Conservation (phyloP, 106 monocot genomes). For the Dactylorhiza incarnata region DNA sequence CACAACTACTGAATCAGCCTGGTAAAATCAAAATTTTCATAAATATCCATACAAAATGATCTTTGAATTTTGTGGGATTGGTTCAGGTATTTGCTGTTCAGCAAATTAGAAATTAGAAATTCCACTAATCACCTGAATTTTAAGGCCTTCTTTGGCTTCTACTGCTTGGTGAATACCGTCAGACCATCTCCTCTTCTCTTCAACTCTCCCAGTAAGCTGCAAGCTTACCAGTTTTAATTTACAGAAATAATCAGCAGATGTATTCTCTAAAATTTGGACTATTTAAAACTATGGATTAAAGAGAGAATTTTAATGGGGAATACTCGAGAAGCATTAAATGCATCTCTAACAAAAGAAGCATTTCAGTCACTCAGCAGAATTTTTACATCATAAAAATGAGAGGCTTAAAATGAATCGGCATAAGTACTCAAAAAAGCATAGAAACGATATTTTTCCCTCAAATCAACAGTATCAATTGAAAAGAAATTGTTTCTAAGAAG, state of each 20-base stretch:
- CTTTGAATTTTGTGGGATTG: not conserved
- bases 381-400: not conserved
- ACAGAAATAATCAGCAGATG: not conserved
- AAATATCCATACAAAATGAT: not conserved
- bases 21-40: constrained; percentile 12
- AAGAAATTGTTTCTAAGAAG: not conserved
- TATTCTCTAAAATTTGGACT: not conserved
- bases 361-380: not conserved
- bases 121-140: constrained; percentile 59
- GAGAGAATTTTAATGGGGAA: not conserved
- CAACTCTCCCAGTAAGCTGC: constrained; percentile 98
- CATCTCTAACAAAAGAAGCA: not conserved
- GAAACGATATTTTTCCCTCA: not conserved
- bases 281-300: not conserved
- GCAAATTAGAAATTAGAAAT: constrained; percentile 2
- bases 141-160: constrained; percentile 95
- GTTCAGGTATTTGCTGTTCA: not conserved
- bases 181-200: constrained; percentile 98
- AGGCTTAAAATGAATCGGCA: not conserved
- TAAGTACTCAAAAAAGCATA: not conserved
- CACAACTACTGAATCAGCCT: constrained; percentile 97
- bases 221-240: not conserved
- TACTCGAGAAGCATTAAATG: not conserved
- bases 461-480: not conserved
- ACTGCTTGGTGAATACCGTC: constrained; percentile 99